Conservation (phyloP, 805 yeast species). For the Zygosaccharomyces lentus region DNA sequence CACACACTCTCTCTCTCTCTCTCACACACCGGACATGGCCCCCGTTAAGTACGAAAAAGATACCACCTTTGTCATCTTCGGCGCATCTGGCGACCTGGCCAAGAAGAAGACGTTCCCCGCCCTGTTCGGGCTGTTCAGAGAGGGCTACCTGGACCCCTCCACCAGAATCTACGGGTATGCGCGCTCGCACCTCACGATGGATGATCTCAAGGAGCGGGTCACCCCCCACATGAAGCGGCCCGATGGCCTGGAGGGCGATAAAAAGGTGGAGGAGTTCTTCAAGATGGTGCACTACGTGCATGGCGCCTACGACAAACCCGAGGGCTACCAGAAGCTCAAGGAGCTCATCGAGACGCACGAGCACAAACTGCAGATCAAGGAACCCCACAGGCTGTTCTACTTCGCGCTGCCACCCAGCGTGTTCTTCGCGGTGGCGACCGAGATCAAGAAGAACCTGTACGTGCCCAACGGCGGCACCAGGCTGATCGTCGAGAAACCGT, state of each 20-base stretch:
- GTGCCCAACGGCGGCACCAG: conserved; percentile 67
- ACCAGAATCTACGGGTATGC: conserved; percentile 89
- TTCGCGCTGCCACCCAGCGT: conserved; percentile 94
- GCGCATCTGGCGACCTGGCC: conserved; percentile 94
- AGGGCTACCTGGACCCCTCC: conserved; percentile 68
- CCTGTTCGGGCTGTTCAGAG: conserved; percentile 66
- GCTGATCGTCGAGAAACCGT: conserved; percentile 93
- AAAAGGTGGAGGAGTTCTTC: conserved; percentile 59
- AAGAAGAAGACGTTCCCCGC: conserved; percentile 94
- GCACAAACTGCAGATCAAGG: conserved; percentile 38
- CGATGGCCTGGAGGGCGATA: conserved; percentile 41
- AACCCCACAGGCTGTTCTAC: conserved; percentile 80
- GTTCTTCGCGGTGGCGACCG: conserved; percentile 71
- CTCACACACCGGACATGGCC: neutral
- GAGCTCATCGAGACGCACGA: conserved; percentile 58
- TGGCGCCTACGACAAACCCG: conserved; percentile 77
- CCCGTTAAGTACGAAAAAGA: conserved; percentile 51
- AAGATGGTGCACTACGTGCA: conserved; percentile 59
- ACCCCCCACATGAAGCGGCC: conserved; percentile 54
- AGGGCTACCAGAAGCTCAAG: conserved; percentile 62
- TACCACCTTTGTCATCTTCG: conserved; percentile 76
- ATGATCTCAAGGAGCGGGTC: conserved; percentile 66
- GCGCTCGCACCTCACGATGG: conserved; percentile 65
- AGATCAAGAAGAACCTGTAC: conserved; percentile 66
- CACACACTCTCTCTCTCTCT: too few species aligned